phyloP scores from a whole-genome alignment of 2,329 filamentous ascomycete genomes.

The Ceratocystis harringtonii region DNA sequence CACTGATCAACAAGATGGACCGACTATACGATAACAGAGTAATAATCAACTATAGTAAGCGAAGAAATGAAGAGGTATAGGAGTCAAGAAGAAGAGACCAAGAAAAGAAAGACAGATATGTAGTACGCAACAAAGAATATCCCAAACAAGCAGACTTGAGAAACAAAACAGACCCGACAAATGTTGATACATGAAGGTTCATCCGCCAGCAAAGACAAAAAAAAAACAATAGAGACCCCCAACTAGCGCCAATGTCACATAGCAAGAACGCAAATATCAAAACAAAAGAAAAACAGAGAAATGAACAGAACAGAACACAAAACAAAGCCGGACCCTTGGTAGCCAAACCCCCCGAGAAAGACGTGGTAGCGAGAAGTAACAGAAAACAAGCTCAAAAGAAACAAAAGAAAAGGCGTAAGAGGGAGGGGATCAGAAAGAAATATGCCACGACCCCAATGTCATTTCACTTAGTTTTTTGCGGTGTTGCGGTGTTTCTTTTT shows the following conservation, averaged over 20 bases:
- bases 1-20: background rate
- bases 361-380: background rate
- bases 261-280: background rate
- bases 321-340: background rate
- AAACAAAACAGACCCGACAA: background rate
- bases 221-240: constrained; percentile 5
- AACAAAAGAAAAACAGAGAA: background rate
- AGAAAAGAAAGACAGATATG: background rate
- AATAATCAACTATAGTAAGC: background rate
- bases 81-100: background rate
- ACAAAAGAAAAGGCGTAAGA: background rate
- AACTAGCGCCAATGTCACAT: background rate
- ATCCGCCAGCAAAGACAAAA: background rate
- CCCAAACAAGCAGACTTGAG: constrained; percentile 1
- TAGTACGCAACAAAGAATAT: background rate
- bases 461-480: constrained; percentile 1
- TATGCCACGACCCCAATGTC: background rate
- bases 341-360: background rate
- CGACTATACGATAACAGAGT: background rate
- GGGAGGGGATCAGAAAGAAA: background rate
- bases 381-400: constrained; percentile 1
- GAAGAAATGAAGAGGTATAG: constrained; percentile 3
- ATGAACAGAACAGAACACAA: background rate
- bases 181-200: constrained; percentile 1
- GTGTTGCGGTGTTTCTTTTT: background rate